Conservation (phyloP, 2,329 filamentous ascomycete genomes). For the Cercospora sp. region DNA sequence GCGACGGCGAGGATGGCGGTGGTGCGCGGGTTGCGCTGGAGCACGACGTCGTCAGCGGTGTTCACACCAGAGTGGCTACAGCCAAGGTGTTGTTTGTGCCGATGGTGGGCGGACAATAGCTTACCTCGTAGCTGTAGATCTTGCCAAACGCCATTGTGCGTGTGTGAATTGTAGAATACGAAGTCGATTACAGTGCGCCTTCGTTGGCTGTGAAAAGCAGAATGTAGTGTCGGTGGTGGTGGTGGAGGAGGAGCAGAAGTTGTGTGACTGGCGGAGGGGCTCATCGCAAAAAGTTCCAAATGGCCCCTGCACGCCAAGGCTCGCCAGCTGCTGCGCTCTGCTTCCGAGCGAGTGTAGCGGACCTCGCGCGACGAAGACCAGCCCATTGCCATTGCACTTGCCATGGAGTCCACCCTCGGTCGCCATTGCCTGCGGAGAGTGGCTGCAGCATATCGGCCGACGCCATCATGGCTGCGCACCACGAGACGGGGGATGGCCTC, state of each 20-base stretch:
- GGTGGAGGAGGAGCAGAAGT: slow-evolving; percentile 14
- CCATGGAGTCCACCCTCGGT: slow-evolving; percentile 36
- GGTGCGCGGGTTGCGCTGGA: slow-evolving; percentile 82
- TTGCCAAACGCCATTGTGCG: slow-evolving; percentile 72
- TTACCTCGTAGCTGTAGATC: slow-evolving; percentile 84
- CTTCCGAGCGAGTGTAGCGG: not conserved
- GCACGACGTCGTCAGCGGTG: slow-evolving; percentile 12
- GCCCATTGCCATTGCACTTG: not conserved
- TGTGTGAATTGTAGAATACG: slow-evolving; percentile 17
- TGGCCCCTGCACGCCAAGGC: not conserved
- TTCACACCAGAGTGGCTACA: not conserved
- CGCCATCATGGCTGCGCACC: slow-evolving; percentile 28
- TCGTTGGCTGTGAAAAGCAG: slow-evolving; percentile 33
- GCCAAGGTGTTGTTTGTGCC: slow-evolving; percentile 17
- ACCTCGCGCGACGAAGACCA: not conserved
- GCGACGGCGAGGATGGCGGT: slow-evolving; percentile 87
- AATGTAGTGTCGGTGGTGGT: slow-evolving; percentile 7
- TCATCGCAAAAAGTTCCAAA: slow-evolving; percentile 4
- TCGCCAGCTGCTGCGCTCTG: not conserved
- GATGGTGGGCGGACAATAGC: slow-evolving; percentile 28
- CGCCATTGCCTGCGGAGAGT: slow-evolving; percentile 36
- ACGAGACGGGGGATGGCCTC: slow-evolving; percentile 34
- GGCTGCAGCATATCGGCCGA: slow-evolving; percentile 30
- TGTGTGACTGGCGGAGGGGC: slow-evolving; percentile 10
- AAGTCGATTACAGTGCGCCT: slow-evolving; percentile 30